These are phyloP conservation scores for Schizochytrium sp. DNA, from an alignment of 108 stramenopile species.

Conservation along the genomic window DNA sequence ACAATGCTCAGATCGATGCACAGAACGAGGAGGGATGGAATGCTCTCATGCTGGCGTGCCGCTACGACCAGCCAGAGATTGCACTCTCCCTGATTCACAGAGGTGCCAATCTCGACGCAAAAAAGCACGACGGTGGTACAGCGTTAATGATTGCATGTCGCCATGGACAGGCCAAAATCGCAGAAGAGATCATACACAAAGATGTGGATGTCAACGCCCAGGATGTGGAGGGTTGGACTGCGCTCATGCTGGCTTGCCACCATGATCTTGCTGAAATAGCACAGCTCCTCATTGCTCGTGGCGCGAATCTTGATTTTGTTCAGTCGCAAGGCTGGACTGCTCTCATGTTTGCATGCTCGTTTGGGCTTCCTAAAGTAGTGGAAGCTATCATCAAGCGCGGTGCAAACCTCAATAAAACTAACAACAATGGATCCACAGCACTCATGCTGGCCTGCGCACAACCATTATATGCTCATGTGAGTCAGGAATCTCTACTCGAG, in stretches of 20 bases:
- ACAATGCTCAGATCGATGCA: not conserved
- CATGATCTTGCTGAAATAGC: not conserved
- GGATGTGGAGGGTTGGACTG: not conserved
- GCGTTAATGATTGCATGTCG: slow-evolving; percentile 50
- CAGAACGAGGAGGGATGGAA: not conserved
- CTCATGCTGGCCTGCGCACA: slow-evolving; percentile 41
- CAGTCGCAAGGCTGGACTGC: slow-evolving; percentile 15
- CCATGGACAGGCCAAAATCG: slow-evolving; percentile 20
- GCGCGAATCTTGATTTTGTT: not conserved
- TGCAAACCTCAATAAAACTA: not conserved
- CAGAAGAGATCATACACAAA: not conserved
- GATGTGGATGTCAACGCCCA: not conserved
- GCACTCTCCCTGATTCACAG: not conserved
- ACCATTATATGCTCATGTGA: not conserved
- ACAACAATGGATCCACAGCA: not conserved
- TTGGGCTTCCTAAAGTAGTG: not conserved
- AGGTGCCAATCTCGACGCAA: slow-evolving; percentile 7
- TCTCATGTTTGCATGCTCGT: slow-evolving; percentile 27
- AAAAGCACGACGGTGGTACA: slow-evolving; percentile 3
- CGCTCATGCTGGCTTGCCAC: slow-evolving; percentile 54
- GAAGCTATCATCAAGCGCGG: not conserved
- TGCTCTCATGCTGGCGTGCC: slow-evolving; percentile 58
- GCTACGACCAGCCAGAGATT: not conserved
- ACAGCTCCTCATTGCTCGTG: not conserved
- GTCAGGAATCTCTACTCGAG: not conserved